Conservation (phyloP, 1,284 basidiomycete genomes). For the Cutaneotrichosporon sp. region DNA sequence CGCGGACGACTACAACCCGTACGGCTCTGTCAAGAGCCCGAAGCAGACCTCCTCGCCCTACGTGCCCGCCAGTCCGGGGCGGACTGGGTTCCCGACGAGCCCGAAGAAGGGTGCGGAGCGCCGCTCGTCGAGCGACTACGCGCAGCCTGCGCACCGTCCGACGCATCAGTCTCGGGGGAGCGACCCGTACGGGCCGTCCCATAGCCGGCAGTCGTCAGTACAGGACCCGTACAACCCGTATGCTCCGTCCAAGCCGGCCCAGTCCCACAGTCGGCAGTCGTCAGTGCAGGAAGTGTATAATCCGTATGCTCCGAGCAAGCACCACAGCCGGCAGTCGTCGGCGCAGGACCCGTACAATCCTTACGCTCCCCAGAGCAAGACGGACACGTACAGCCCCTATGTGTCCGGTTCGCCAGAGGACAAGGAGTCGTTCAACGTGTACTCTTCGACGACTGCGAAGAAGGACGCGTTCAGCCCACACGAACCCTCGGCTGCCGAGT, state of each 20-base stretch:
- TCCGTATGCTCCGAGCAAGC: slow-evolving; percentile 3
- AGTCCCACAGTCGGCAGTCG: neutral
- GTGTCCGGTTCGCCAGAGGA: neutral
- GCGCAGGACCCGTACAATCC: slow-evolving; percentile 7
- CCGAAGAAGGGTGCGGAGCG: neutral
- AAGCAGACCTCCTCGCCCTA: neutral
- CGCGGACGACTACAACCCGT: neutral
- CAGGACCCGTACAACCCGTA: slow-evolving; percentile 13
- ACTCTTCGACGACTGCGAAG: neutral
- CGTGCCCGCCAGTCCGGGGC: neutral
- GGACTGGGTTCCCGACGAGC: too few species aligned
- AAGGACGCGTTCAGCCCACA: slow-evolving; percentile 7
- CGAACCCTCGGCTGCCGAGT: slow-evolving; percentile 7
- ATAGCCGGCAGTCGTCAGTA: neutral
- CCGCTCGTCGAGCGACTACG: neutral
- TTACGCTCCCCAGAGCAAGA: slow-evolving; percentile 5
- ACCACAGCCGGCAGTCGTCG: neutral
- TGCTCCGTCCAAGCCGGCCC: neutral
- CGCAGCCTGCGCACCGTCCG: neutral
- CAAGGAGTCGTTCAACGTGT: slow-evolving; percentile 4
- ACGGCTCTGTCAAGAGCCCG: neutral
- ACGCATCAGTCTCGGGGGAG: neutral
- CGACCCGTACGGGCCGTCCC: neutral
- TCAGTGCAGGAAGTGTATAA: slow-evolving; percentile 2
- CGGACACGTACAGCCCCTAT: slow-evolving; percentile 5